Evolutionary conservation across 2,329 filamentous ascomycete genomes (phyloP).

Genomic region (Emydomyces testavorans): DNA sequence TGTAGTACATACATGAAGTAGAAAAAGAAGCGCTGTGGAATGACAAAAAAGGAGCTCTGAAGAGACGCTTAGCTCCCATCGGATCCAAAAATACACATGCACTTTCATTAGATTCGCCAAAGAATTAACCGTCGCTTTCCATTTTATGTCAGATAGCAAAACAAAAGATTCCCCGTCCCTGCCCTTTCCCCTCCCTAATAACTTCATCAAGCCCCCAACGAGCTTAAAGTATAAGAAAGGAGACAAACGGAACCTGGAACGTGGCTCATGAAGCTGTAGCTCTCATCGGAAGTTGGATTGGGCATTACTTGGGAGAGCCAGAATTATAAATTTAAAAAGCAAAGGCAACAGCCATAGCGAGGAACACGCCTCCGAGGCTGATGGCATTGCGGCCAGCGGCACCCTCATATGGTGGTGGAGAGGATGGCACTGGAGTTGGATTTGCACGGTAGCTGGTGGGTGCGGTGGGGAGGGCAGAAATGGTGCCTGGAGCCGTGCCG

Average conservation of each 20-base stretch:
- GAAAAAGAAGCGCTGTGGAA: not conserved
- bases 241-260: not conserved
- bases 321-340: constrained; percentile 17
- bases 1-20: not conserved
- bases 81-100: not conserved
- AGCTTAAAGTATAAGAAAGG: not conserved
- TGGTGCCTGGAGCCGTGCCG: constrained; percentile 15
- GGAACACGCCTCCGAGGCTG: constrained; percentile 15
- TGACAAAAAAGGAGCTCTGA: not conserved
- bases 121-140: constrained; percentile 10
- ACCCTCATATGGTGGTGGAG: constrained; percentile 12
- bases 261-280: constrained; percentile 9
- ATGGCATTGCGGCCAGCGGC: constrained; percentile 15
- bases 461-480: constrained; percentile 9
- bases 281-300: not conserved
- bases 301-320: not conserved
- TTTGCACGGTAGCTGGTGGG: constrained; percentile 9
- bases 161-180: not conserved
- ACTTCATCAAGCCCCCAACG: not conserved
- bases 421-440: constrained; percentile 13
- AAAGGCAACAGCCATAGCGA: constrained; percentile 16
- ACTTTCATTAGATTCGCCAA: not conserved
- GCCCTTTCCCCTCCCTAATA: not conserved
- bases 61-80: not conserved
- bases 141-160: constrained; percentile 3